Evolutionary conservation across 768 basidiomycete species (phyloP).

Genomic region (Sistotremastrum suecicum): DNA sequence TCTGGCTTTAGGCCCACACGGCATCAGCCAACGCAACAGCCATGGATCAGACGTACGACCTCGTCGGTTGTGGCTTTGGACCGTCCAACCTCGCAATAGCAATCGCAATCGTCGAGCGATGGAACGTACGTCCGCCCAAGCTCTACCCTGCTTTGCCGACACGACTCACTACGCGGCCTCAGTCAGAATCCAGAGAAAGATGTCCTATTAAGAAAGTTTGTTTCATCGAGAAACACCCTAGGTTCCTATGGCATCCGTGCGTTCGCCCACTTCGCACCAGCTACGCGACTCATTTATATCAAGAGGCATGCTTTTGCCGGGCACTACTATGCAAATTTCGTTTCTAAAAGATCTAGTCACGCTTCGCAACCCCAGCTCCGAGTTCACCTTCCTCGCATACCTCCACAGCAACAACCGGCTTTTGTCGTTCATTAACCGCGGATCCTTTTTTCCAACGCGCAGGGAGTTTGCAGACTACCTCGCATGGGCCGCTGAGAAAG

Average conservation of each 20-base stretch:
- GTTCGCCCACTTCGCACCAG: conserved; percentile 37
- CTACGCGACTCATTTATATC: conserved; percentile 37
- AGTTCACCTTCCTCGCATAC: conserved; percentile 39
- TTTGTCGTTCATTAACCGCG: conserved; percentile 37
- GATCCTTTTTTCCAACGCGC: conserved; percentile 34
- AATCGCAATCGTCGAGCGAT: conserved; percentile 33
- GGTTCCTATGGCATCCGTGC: conserved; percentile 41
- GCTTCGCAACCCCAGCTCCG: conserved; percentile 33
- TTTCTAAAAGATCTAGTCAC: conserved; percentile 43
- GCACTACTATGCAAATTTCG: background rate
- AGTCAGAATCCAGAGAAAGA: conserved; percentile 3
- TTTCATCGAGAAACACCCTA: conserved; percentile 34
- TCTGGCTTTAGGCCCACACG: too few relatives aligned
- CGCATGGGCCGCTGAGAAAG: conserved; percentile 33
- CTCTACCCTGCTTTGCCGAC: background rate
- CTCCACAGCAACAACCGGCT: conserved; percentile 35
- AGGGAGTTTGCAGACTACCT: conserved; percentile 43
- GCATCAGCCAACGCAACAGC: too few relatives aligned
- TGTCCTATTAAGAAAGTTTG: conserved; percentile 18
- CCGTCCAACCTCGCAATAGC: conserved; percentile 40
- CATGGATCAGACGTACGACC: conserved; percentile 19
- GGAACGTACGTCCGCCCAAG: conserved; percentile 10
- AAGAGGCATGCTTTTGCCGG: background rate
- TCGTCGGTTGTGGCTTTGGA: conserved; percentile 38
- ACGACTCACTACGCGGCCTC: background rate